Evolutionary conservation across 2,329 filamentous ascomycete species (phyloP), one percentile per base, ranked within the genome.

Genomic region (Trichothecium roseum): DNA sequence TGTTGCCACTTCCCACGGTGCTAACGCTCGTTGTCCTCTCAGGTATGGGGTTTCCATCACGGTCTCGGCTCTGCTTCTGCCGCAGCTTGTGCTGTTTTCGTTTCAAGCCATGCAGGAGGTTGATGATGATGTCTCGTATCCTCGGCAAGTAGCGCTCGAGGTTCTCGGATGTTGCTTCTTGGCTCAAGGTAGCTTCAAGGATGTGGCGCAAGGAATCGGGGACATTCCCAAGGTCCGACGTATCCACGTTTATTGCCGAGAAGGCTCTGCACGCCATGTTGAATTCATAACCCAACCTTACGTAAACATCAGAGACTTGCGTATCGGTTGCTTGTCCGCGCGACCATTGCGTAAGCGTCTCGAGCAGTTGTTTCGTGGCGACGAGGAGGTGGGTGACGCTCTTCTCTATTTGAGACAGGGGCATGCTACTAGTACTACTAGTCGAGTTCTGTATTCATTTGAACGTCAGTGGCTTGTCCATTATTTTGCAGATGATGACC

Each of bases 51-150:
- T 59, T 60, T 6, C 57, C 58, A 61, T 69, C 68, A 37, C 65
- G 69, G 9, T 80, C 75, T 38, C 70, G 64, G 4, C 65, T 57
- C 45, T 78, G 72, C 43, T 72, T 78, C 49, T 79, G 75, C 18
- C 77, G 66, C 50, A 98, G 62, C 49, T 87, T 85, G 52, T 94
- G 88, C 55, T 98, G 91, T 58, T 98, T 98, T 59, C 89, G 81
- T 66, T 98, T 98, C 43, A 98, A 63, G 3, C 91, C 91, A 55
- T 98, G 91, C 8, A 98, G 72, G 20, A 98, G 69, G 54, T 94
- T 95, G 59, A 98, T 96, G 54, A 98, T 98, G 51, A 98, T 98
- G 57, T 98, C 91, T 49, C 91, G 80, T 56, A 98, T 98, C 40
- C 84, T 78, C 1, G 91, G 91, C 22, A 98, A 67, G 56, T 94